Base-by-base conservation (phyloP, 2,329 filamentous ascomycete species). In the Endoconidiophora polonica region DNA sequence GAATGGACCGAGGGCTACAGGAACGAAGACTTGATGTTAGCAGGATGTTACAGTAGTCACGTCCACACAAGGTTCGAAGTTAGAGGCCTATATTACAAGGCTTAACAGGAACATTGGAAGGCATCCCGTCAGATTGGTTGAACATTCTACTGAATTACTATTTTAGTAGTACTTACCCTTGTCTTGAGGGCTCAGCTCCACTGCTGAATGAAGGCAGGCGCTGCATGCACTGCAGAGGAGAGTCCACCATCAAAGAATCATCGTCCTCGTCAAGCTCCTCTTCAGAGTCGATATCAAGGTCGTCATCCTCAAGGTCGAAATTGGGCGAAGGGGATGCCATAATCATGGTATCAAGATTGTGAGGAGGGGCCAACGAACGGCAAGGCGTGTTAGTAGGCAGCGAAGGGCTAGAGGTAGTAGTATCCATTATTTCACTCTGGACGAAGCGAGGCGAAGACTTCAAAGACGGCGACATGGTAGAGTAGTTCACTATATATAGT, bases 381-480 rank as follows among this genome's bases (percentile, higher is more conserved):
- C 38, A 39, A 20, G 50, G 50, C 5, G 50, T 52, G 36, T 52
- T 52, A 14, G 50, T 46, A 1, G 49, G 63, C 49, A 49, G 41
- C 63, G 56, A 82, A 57, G 18, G 63, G 77, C 55, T 80, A 73
- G 62, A 93, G 1, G 16, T 18, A 93, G 68, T 83, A 86, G 61
- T 93, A 85, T 57, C 80, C 78, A 43, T 91, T 65, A 14, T 83
- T 83, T 56, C 86, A 73, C 16, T 60, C 6, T 61, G 26, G 60
- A 63, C 49, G 58, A 61, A 49, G 55, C 56, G 44, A 57, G 59
- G 54, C 48, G 58, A 49, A 58, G 56, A 47, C 53, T 56, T 49
- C 59, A 43, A 20, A 43, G 40, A 38, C n/a, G 26, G 38, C 9
- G 38, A 40, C 38, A 40, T 20, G 18, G 18, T 40, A n/a, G n/a